Percentiles rank a stretch among this genome's conserved stretches.
Conservation (phyloP, 768 basidiomycete species). For the Coprinellus aureogranulatus region DNA sequence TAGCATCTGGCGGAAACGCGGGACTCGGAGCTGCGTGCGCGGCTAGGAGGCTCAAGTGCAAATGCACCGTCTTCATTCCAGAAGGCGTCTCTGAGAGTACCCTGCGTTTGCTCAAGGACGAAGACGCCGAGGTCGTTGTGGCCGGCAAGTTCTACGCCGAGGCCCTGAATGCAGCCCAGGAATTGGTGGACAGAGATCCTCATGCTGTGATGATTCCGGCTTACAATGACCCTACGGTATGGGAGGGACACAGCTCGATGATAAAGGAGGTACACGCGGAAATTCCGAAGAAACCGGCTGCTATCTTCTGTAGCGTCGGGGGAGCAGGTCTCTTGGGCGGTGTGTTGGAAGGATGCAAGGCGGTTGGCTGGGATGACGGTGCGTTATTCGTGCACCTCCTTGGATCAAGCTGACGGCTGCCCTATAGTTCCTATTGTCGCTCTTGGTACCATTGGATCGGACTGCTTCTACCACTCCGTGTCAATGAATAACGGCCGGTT, state of each 20-base stretch:
- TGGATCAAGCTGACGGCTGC: constrained; percentile 1
- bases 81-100: too few relatives aligned
- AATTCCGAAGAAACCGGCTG: constrained; percentile 55
- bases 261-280: constrained; percentile 60
- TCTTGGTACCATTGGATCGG: constrained; percentile 68
- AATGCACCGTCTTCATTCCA: constrained; percentile 70
- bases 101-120: too few relatives aligned
- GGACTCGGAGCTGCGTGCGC: constrained; percentile 69
- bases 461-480: constrained; percentile 72
- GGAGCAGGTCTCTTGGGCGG: too few relatives aligned
- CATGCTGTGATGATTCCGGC: constrained; percentile 69
- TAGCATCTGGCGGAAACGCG: constrained; percentile 82
- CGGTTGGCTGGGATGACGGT: constrained; percentile 71
- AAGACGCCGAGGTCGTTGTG: constrained; percentile 60
- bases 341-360: constrained; percentile 64
- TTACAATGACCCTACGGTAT: constrained; percentile 65
- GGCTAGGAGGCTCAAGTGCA: constrained; percentile 50
- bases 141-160: constrained; percentile 58
- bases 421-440: constrained; percentile 60
- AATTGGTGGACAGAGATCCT: constrained; percentile 39
- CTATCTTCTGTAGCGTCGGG: constrained; percentile 79
- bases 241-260: constrained; percentile 80
- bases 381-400: constrained; percentile 16
- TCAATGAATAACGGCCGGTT: constrained; percentile 49
- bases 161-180: constrained; percentile 54